These are phyloP conservation scores for Penicillium frequentans DNA, from an alignment of 2,329 filamentous ascomycete species.

Conservation along the genomic window DNA sequence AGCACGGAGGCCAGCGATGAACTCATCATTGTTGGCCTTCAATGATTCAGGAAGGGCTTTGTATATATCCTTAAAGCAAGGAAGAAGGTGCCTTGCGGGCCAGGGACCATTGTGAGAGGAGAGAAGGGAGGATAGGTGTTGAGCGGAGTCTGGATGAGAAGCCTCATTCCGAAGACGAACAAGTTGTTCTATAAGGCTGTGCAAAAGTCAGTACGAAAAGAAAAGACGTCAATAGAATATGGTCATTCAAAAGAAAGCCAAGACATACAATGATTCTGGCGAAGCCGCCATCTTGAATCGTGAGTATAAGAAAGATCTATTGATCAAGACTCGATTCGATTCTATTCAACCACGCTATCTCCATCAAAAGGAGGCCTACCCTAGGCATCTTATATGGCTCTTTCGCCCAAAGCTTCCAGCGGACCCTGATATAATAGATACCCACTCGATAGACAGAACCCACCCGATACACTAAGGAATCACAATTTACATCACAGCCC, in stretches of 20 bases:
- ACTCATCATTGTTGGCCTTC: slow-evolving; percentile 14
- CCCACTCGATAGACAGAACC: background rate
- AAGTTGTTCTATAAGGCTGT: slow-evolving; percentile 15
- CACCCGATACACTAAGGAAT: background rate
- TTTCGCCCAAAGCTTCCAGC: background rate
- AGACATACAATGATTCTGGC: slow-evolving; percentile 5
- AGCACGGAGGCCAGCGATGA: slow-evolving; percentile 3
- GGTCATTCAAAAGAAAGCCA: background rate
- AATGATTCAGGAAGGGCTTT: slow-evolving; percentile 13
- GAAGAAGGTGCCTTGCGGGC: slow-evolving; percentile 10
- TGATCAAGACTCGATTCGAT: background rate
- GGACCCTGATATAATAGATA: background rate
- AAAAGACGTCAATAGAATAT: background rate
- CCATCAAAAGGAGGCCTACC: background rate
- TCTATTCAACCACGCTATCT: background rate
- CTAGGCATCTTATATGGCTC: background rate
- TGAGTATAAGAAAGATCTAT: background rate
- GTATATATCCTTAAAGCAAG: slow-evolving; percentile 16
- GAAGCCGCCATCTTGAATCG: background rate
- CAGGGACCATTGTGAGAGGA: slow-evolving; percentile 12
- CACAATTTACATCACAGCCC: background rate
- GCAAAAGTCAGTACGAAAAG: slow-evolving; percentile 2
- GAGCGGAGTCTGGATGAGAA: slow-evolving; percentile 8
- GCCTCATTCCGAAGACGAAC: slow-evolving; percentile 12
- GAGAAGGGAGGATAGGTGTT: slow-evolving; percentile 12